A percentile compares a stretch with the other conserved stretches of the same genome.
phyloP scores from a whole-genome alignment of 257 asterid genomes.

The Ilex aquifolium region DNA sequence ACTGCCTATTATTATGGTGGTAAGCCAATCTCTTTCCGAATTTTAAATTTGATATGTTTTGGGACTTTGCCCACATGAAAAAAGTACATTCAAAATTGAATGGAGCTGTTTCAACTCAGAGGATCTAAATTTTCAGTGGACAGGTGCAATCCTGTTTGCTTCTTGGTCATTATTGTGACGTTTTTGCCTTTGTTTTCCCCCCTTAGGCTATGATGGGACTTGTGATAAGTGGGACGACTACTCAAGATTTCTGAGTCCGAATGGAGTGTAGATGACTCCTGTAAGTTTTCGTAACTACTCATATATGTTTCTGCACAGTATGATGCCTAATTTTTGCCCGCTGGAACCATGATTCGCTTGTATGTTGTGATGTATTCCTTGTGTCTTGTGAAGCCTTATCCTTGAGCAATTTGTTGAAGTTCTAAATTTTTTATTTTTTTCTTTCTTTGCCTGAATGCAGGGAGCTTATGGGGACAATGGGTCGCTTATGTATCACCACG shows the following conservation, averaged over 20 bases:
- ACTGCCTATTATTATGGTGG: slow-evolving; percentile 37
- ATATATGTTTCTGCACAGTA: no score
- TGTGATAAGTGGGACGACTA: slow-evolving; percentile 49
- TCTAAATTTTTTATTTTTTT: neutral
- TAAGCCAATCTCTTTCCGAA: neutral
- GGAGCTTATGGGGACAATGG: slow-evolving; percentile 67
- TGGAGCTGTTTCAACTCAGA: no score
- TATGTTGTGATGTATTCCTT: no score
- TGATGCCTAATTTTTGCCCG: no score
- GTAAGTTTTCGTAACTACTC: slow-evolving; percentile 19
- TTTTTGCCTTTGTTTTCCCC: neutral
- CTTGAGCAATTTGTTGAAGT: neutral
- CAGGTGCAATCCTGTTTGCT: no score
- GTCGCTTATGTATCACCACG: slow-evolving; percentile 53
- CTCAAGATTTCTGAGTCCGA: slow-evolving; percentile 34
- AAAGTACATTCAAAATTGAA: no score
- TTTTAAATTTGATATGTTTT: neutral
- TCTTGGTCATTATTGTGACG: no score
- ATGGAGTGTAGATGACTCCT: slow-evolving; percentile 45
- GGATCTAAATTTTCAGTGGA: no score
- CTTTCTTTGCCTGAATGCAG: slow-evolving; percentile 16
- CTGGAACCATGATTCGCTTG: no score
- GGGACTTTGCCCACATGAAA: no score
- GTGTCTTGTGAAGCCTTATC: no score
- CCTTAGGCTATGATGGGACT: slow-evolving; percentile 36